Evolutionary conservation across 108 stramenopile genomes (phyloP).

Genomic region (Fragilaria radians): DNA sequence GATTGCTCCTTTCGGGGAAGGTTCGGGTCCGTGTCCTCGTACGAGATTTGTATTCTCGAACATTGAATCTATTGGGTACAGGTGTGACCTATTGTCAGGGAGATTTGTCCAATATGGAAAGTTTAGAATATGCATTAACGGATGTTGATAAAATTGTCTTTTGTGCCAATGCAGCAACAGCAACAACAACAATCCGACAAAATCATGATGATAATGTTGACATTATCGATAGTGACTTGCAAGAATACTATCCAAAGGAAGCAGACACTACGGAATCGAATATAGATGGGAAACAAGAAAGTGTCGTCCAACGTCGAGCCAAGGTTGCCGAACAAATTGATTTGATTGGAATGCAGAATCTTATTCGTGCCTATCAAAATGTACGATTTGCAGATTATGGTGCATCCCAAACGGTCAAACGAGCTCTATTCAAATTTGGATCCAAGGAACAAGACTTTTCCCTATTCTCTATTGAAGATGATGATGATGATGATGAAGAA

Average conservation of each 20-base stretch:
- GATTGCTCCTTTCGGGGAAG: constrained; percentile 62
- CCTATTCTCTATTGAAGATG: constrained; percentile 64
- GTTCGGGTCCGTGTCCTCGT: constrained; percentile 85
- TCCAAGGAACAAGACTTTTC: constrained; percentile 54
- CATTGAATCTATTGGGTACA: constrained; percentile 79
- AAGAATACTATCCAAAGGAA: background rate
- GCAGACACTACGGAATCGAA: constrained; percentile 2
- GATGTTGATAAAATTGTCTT: constrained; percentile 89
- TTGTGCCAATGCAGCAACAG: constrained; percentile 58
- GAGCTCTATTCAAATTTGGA: constrained; percentile 83
- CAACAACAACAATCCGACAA: constrained; percentile 46
- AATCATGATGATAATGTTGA: constrained; percentile 29
- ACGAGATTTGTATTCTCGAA: constrained; percentile 83
- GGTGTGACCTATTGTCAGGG: constrained; percentile 90
- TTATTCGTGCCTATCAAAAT: constrained; percentile 81
- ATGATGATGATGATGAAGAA: constrained; percentile 11
- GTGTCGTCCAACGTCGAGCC: constrained; percentile 33
- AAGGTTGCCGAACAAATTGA: constrained; percentile 66
- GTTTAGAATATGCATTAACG: constrained; percentile 85
- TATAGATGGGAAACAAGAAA: constrained; percentile 37
- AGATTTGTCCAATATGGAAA: constrained; percentile 74
- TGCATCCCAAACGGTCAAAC: constrained; percentile 77
- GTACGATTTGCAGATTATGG: constrained; percentile 85
- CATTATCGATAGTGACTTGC: constrained; percentile 11
- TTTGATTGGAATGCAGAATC: constrained; percentile 70